Base-by-base conservation (phyloP, 306 rosid genomes). In the Prunus armeniaca region DNA sequence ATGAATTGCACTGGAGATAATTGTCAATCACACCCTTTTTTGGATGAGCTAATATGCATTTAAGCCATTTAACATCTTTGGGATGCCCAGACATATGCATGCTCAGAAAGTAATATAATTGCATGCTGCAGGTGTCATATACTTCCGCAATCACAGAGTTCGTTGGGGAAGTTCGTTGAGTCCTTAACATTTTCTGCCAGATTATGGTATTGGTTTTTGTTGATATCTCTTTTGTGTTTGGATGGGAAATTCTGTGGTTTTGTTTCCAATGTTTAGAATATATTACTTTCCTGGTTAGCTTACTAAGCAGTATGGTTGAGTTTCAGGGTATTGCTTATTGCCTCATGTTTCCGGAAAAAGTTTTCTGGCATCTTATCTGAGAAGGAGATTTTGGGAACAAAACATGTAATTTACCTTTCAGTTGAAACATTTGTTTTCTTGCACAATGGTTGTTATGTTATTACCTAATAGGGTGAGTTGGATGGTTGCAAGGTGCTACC, bases 331-430 rank as follows among this genome's bases (percentile, higher is more conserved):
- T 85, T 95, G 75, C 88, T 95, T 81, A 82, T 89, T 49, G 79
- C 88, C 73, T 86, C 96, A 63, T 86, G 95, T 81, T 84, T 92
- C 51, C 82, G 89, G 69, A 89, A 92, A 77, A 92, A 82, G 88
- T 95, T 90, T 84, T 80, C 89, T 60, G 86, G 93, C 62, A 78
- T 83, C 82, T 82, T 89, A 83, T 85, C 92, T 24, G 93, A 88
- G 75, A 90, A 85, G 82, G 90, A 89, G 69, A 88, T 92, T 79
- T 82, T 95, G 88, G 98, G 98, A 84, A 86, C 98, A 67, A 86
- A 86, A 65, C 78, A 92, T 84, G 98, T 94, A 91, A 85, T 47
- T 87, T 67, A 73, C 76, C 62, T 71, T 79, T 73, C 28, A 50
- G 51, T 79, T 75, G 72, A 50, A 72, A 43, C 69, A 51, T 77